Evolutionary conservation across 257 asterid species (phyloP).

Genomic region (Rauvolfia tetraphylla): DNA sequence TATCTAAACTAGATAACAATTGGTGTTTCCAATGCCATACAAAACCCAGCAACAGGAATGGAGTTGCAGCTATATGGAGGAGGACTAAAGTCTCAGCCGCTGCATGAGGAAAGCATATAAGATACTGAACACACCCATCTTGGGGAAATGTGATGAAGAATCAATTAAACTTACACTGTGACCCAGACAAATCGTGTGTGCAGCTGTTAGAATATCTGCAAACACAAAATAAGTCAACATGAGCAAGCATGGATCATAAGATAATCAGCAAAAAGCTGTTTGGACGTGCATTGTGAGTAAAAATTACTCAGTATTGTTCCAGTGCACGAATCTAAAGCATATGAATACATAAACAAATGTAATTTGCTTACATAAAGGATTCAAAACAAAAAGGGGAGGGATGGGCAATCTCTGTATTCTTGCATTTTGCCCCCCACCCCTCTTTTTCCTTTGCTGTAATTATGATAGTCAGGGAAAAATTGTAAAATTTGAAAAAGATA

Average conservation of each 20-base stretch:
- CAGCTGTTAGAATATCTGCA: slow-evolving; percentile 75
- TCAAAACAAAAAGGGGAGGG: not conserved
- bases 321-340: not conserved
- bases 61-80: not conserved
- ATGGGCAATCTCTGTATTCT: not conserved
- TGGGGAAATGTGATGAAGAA: slow-evolving; percentile 5
- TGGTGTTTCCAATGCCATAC: not conserved
- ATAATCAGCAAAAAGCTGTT: not conserved
- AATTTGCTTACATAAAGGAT: not conserved
- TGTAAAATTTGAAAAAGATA: not conserved
- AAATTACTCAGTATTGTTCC: not conserved
- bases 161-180: slow-evolving; percentile 67
- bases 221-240: slow-evolving; percentile 17
- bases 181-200: slow-evolving; percentile 65
- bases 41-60: not conserved
- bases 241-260: not conserved
- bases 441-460: not conserved
- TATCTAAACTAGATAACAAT: not conserved
- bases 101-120: not conserved
- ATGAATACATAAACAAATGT: not conserved
- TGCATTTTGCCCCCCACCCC: not conserved
- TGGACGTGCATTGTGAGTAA: not conserved
- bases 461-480: not conserved
- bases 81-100: not conserved
- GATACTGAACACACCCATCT: not conserved